phyloP scores from a whole-genome alignment of 192 early-diverging fungal species.

The Rhizophagus clarus region DNA sequence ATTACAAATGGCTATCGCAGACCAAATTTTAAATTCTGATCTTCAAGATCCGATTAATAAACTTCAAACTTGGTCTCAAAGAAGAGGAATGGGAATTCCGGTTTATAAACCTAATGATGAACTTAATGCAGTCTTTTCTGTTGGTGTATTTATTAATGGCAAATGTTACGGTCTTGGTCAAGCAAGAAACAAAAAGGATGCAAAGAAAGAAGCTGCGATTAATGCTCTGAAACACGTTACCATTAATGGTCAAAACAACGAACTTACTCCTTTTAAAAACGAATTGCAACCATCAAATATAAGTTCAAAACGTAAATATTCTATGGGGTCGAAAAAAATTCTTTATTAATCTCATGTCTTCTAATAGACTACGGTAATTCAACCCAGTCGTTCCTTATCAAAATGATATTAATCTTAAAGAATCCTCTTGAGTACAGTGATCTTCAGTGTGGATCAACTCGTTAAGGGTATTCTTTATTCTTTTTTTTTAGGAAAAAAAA shows the following conservation, averaged over 20 bases:
- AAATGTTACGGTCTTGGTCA: constrained; percentile 7
- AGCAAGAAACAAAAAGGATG: constrained; percentile 32
- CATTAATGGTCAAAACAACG: background rate
- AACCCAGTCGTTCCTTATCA: background rate
- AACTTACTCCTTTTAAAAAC: background rate
- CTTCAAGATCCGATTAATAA: constrained; percentile 35
- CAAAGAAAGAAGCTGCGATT: constrained; percentile 31
- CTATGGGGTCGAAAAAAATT: background rate
- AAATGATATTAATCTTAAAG: background rate
- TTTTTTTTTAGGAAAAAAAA: no score
- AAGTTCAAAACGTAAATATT: background rate
- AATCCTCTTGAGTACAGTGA: constrained; percentile 26
- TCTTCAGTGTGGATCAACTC: constrained; percentile 34
- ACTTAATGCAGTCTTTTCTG: constrained; percentile 23
- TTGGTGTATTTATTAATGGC: constrained; percentile 24
- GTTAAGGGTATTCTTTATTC: background rate
- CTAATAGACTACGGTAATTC: background rate
- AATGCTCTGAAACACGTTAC: constrained; percentile 15
- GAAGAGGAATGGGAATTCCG: constrained; percentile 29
- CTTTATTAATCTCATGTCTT: background rate
- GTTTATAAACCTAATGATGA: constrained; percentile 14
- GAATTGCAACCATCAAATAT: background rate
- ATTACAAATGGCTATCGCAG: background rate
- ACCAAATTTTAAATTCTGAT: constrained; percentile 10
- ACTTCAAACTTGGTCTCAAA: constrained; percentile 36